Evolutionary conservation across 352 stramenopile genomes (phyloP).

Genomic region (Globisporangium carolinianum): DNA sequence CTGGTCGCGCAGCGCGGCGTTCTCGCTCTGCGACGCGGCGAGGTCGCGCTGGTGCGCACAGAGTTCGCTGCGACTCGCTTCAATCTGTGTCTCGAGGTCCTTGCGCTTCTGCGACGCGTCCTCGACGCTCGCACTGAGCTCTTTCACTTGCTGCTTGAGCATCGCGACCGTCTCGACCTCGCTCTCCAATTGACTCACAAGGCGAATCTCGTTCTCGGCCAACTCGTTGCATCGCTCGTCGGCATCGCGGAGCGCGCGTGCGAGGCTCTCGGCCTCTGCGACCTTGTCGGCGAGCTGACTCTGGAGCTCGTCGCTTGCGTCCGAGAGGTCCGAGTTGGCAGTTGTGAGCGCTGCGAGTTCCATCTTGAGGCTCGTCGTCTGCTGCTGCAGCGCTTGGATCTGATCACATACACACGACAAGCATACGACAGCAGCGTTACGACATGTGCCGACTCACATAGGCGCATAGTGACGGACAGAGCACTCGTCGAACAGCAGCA

Average conservation of each 20-base stretch:
- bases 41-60: slow-evolving; percentile 48
- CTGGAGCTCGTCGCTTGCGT: slow-evolving; percentile 30
- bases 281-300: slow-evolving; percentile 27
- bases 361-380: slow-evolving; percentile 33
- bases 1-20: slow-evolving; percentile 40
- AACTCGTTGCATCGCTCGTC: slow-evolving; percentile 49
- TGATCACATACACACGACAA: slow-evolving; percentile 1
- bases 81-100: slow-evolving; percentile 33
- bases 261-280: slow-evolving; percentile 20
- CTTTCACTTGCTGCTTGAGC: slow-evolving; percentile 41
- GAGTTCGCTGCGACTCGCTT: slow-evolving; percentile 42
- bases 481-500: background rate
- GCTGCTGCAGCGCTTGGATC: slow-evolving; percentile 48
- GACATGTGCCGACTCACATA: background rate
- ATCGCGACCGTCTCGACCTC: slow-evolving; percentile 32
- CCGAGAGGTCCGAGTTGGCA: slow-evolving; percentile 38
- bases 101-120: slow-evolving; percentile 26
- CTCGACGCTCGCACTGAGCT: slow-evolving; percentile 29
- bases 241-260: slow-evolving; percentile 30
- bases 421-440: background rate
- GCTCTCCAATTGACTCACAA: slow-evolving; percentile 29
- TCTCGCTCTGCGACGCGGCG: slow-evolving; percentile 40
- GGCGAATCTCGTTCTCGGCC: slow-evolving; percentile 37
- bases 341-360: slow-evolving; percentile 38
- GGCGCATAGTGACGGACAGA: background rate